Base-by-base conservation (phyloP, 257 asterid species). In the Solanum lycopersicoides region DNA sequence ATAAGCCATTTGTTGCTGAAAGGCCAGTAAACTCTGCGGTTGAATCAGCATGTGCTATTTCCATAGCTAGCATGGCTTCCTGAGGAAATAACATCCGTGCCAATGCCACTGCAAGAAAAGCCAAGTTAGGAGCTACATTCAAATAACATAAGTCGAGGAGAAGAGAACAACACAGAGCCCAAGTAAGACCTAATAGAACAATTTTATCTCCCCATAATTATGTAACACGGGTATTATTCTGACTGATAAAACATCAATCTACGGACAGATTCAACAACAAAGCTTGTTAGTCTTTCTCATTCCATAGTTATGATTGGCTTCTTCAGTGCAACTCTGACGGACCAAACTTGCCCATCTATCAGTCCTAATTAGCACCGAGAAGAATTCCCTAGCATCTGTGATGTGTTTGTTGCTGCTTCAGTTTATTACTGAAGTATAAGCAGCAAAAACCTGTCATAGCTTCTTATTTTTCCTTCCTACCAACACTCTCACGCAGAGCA, bases 61-160 rank as follows among this genome's bases (percentile, higher is more conserved):
- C 94, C 99, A 95, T 96, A 13, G 99, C 99, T 86, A 96, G 53
- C 63, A 86, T 92, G 25, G 99, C 99, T 93, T 96, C 96, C 34
- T 73, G 87, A 15, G 99, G 99, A 87, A 93, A 96, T 85, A 94
- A 85, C 44, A 93, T 85, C 59, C 98, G 92, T n/a, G 99, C 99
- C 94, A 96, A 91, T 77, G 98, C 98, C 90, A 96, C 99, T 96
- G 91, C 87, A 69, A 89, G 73, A 66, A 13, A 30, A 74, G 11
- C 16, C 45, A 82, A 18, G 20, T 82, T 50, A 50, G 32, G 45
- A n/a, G 23, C 59, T 30, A 47, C 30, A 82, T 82, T 50, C 69
- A 30, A 47, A 30, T 82, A 47, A 3, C 41, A 18, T 11, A 32
- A 30, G 69, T 16, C 21, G 16, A 47, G 41, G 66, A 79, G 65